phyloP scores from a whole-genome alignment of 257 asterid species.

The Perilla frutescens region DNA sequence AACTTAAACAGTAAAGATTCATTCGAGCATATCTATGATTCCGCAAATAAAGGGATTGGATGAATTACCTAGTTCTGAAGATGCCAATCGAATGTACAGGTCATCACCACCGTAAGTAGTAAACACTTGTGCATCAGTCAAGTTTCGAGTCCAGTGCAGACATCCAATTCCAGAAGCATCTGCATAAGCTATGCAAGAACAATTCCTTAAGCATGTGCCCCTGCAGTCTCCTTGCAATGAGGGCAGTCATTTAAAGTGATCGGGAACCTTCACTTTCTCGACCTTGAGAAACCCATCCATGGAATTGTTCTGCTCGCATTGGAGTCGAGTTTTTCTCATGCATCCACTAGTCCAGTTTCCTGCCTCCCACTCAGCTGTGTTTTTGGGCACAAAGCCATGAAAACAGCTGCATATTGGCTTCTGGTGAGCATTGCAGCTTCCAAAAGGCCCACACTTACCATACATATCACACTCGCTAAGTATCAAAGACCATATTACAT shows the following conservation, averaged over 20 bases:
- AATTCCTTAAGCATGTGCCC: constrained; percentile 29
- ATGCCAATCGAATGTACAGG: constrained; percentile 33
- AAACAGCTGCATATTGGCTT: constrained; percentile 51
- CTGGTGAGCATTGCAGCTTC: constrained; percentile 37
- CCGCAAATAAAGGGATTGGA: too few species aligned
- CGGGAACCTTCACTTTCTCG: constrained; percentile 56
- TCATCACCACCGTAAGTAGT: constrained; percentile 21
- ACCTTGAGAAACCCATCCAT: constrained; percentile 33
- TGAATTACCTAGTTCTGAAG: constrained; percentile 37
- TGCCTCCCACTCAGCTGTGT: constrained; percentile 44
- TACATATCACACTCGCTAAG: constrained; percentile 45
- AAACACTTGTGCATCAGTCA: constrained; percentile 33
- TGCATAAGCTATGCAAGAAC: constrained; percentile 41
- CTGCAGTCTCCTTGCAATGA: constrained; percentile 19
- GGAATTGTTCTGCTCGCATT: constrained; percentile 38
- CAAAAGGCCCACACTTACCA: constrained; percentile 27
- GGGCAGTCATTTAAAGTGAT: constrained; percentile 15
- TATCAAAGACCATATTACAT: constrained; percentile 30
- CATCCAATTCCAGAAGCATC: constrained; percentile 36
- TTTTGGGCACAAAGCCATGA: constrained; percentile 50
- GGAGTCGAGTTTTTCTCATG: constrained; percentile 42
- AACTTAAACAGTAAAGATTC: not conserved
- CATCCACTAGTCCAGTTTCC: constrained; percentile 68
- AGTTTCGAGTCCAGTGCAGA: constrained; percentile 33
- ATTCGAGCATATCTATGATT: not conserved